Percentiles rank a stretch among this genome's conserved stretches.
phyloP scores from a whole-genome alignment of 2,329 filamentous ascomycete species.

The Trichoderma lentiforme region DNA sequence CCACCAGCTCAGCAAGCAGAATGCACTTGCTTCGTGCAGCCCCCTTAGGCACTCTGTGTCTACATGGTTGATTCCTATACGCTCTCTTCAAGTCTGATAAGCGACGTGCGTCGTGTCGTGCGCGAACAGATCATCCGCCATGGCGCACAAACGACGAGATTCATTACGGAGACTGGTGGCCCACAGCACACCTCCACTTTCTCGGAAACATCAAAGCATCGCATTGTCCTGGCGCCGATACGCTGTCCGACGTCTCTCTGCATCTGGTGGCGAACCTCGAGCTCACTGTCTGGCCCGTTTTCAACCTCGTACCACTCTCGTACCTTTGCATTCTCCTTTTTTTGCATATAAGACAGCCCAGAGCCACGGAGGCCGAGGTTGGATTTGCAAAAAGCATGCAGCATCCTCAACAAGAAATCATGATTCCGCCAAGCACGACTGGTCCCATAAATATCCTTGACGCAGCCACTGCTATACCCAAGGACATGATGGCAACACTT shows the following conservation, averaged over 20 bases:
- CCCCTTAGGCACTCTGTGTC: constrained; percentile 13
- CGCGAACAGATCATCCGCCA: constrained; percentile 1
- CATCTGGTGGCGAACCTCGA: neutral
- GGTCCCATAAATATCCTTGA: neutral
- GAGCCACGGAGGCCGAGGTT: neutral
- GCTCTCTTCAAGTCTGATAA: constrained; percentile 7
- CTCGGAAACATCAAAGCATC: constrained; percentile 12
- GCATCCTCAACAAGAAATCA: neutral
- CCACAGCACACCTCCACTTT: constrained; percentile 16
- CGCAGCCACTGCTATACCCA: neutral
- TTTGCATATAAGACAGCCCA: neutral
- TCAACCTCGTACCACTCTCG: neutral
- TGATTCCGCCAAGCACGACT: neutral
- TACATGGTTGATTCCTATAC: constrained; percentile 1
- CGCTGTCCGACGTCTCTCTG: neutral
- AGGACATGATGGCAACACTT: neutral
- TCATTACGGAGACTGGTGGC: constrained; percentile 14
- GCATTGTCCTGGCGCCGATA: constrained; percentile 1
- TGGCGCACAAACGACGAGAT: constrained; percentile 15
- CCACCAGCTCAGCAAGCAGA: constrained; percentile 6
- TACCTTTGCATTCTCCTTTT: neutral
- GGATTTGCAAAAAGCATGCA: neutral
- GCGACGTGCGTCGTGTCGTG: constrained; percentile 17
- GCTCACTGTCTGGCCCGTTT: neutral
- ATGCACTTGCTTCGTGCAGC: constrained; percentile 13